A percentile compares a stretch with the other conserved stretches of the same genome.
These are phyloP conservation scores for Chamaecrista fasciculata DNA, from an alignment of 306 rosid species.

Conservation along the genomic window DNA sequence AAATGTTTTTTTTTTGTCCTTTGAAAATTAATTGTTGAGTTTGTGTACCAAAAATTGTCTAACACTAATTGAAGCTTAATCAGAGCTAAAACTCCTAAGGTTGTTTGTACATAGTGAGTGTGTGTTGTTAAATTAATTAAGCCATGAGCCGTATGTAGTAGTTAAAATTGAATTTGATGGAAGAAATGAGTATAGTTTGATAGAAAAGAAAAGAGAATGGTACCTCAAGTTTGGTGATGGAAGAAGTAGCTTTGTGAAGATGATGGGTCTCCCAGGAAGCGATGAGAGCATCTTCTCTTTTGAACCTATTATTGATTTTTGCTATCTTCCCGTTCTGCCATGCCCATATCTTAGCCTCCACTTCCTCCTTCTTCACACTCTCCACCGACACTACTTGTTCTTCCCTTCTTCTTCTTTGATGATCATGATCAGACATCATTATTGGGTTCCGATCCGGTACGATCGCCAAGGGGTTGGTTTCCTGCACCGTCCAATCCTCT, in stretches of 20 bases:
- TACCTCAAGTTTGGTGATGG: slow-evolving; percentile 97
- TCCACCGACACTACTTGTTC: slow-evolving; percentile 55
- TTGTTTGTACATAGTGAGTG: no score
- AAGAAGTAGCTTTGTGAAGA: slow-evolving; percentile 72
- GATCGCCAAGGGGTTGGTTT: slow-evolving; percentile 79
- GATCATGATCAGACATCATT: neutral
- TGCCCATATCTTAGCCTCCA: slow-evolving; percentile 86
- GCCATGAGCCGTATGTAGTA: no score
- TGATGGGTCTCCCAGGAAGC: slow-evolving; percentile 81
- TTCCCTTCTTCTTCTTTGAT: no score
- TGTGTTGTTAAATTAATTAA: no score
- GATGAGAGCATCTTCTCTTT: slow-evolving; percentile 88
- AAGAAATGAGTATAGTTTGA: no score
- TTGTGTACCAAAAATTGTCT: no score
- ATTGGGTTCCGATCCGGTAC: slow-evolving; percentile 58
- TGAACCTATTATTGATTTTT: slow-evolving; percentile 81
- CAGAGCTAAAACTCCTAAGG: no score
- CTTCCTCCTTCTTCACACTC: slow-evolving; percentile 91
- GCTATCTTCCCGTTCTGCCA: slow-evolving; percentile 95
- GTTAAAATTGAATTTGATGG: no score
- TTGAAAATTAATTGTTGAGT: no score
- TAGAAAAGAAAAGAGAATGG: neutral
- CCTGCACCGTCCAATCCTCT: slow-evolving; percentile 53
- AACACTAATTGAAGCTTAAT: no score
- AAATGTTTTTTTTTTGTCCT: no score